A percentile compares a stretch with the other conserved stretches of the same genome.
These are phyloP conservation scores for Nothophytophthora sp. DNA, from an alignment of 352 stramenopile genomes.

Conservation along the genomic window DNA sequence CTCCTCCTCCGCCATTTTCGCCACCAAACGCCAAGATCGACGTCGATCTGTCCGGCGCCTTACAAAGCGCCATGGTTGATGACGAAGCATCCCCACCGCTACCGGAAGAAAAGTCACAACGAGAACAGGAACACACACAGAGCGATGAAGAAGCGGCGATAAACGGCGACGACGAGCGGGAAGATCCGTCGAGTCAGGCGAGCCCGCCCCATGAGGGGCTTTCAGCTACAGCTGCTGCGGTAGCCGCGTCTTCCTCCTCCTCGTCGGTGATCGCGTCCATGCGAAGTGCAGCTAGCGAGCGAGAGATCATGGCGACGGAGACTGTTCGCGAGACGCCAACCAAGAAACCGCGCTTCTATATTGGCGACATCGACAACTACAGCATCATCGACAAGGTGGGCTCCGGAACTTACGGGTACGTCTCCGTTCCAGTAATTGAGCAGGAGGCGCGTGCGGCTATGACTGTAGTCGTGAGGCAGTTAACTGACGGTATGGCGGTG, in stretches of 20 bases:
- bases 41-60: conserved; percentile 25
- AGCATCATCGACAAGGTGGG: conserved; percentile 90
- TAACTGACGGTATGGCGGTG: no score
- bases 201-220: no score
- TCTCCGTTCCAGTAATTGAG: conserved; percentile 3
- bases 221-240: neutral
- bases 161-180: conserved; percentile 27
- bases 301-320: conserved; percentile 67
- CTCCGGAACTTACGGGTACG: conserved; percentile 84
- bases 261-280: conserved; percentile 72
- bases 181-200: no score
- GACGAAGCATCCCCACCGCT: neutral
- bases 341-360: conserved; percentile 71
- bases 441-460: neutral
- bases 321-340: conserved; percentile 30
- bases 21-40: conserved; percentile 45
- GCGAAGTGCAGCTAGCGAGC: conserved; percentile 66
- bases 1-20: conserved; percentile 61
- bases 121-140: conserved; percentile 17
- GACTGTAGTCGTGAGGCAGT: no score
- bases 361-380: conserved; percentile 87
- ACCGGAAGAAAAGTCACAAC: neutral
- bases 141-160: conserved; percentile 21
- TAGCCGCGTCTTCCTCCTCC: conserved; percentile 30
- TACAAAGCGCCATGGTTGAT: conserved; percentile 11